These are phyloP conservation scores for Raffaelea arxii DNA, from an alignment of 2,329 filamentous ascomycete genomes.

Conservation along the genomic window DNA sequence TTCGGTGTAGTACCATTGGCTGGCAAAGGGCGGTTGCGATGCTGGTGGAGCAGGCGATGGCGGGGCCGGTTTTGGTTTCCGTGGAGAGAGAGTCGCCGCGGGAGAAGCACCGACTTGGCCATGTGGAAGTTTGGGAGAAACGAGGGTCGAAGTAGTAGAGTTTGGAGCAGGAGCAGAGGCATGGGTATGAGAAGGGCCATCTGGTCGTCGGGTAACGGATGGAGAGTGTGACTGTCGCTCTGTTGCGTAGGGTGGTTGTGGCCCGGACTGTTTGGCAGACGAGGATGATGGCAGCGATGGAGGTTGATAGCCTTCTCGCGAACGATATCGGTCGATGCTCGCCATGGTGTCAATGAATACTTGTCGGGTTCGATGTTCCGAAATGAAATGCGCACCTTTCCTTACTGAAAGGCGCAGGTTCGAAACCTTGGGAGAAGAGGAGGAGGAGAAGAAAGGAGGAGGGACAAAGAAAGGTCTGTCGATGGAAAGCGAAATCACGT, in stretches of 20 bases:
- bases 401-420: background rate
- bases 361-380: too few relatives aligned
- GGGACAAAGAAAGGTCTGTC: too few relatives aligned
- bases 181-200: constrained; percentile 49
- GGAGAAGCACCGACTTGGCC: too few relatives aligned
- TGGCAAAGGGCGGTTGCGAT: constrained; percentile 18
- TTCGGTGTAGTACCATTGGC: constrained; percentile 83
- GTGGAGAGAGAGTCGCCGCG: background rate
- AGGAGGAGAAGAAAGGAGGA: too few relatives aligned
- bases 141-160: constrained; percentile 14
- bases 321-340: constrained; percentile 50
- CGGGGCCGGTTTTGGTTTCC: background rate
- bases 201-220: constrained; percentile 30
- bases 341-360: too few relatives aligned
- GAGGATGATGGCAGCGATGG: constrained; percentile 31
- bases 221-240: constrained; percentile 41
- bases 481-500: too few relatives aligned
- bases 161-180: background rate
- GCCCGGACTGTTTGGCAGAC: constrained; percentile 10
- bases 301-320: constrained; percentile 48
- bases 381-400: too few relatives aligned
- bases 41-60: background rate
- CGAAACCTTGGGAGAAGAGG: too few relatives aligned
- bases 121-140: background rate
- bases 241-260: background rate